phyloP scores from a whole-genome alignment of 179 eudicot genomes.

The Nepenthes alata region DNA sequence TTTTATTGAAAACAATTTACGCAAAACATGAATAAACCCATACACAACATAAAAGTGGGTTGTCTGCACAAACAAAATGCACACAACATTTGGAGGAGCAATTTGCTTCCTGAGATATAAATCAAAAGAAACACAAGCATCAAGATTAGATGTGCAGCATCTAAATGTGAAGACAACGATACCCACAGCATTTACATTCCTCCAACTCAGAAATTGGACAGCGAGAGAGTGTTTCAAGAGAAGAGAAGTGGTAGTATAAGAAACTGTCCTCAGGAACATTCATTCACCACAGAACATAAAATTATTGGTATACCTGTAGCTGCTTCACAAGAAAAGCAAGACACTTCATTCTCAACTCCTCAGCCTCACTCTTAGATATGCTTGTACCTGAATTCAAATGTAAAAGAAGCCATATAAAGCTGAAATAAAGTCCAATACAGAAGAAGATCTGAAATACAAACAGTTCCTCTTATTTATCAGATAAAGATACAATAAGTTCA shows the following conservation, averaged over 20 bases:
- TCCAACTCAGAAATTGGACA: no score
- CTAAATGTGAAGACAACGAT: no score
- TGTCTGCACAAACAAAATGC: neutral
- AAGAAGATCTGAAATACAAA: neutral
- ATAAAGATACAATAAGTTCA: no score
- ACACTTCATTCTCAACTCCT: conserved; percentile 52
- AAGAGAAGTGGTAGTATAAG: no score
- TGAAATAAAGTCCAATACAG: neutral
- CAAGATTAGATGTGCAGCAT: no score
- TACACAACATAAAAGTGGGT: no score
- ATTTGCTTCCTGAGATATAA: neutral
- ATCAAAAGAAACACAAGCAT: neutral
- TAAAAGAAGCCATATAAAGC: neutral
- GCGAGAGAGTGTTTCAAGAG: no score
- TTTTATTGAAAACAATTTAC: no score
- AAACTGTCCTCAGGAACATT: no score
- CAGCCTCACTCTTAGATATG: conserved; percentile 49
- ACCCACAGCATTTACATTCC: no score
- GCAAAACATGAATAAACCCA: no score
- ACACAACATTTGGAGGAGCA: neutral
- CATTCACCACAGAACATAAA: neutral
- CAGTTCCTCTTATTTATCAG: no score
- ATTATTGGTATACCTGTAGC: conserved; percentile 34
- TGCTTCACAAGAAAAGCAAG: conserved; percentile 49
- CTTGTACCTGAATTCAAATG: conserved; percentile 45